Base-by-base conservation (phyloP, 1,139 yeast genomes). In the Protomyces gravidus region DNA sequence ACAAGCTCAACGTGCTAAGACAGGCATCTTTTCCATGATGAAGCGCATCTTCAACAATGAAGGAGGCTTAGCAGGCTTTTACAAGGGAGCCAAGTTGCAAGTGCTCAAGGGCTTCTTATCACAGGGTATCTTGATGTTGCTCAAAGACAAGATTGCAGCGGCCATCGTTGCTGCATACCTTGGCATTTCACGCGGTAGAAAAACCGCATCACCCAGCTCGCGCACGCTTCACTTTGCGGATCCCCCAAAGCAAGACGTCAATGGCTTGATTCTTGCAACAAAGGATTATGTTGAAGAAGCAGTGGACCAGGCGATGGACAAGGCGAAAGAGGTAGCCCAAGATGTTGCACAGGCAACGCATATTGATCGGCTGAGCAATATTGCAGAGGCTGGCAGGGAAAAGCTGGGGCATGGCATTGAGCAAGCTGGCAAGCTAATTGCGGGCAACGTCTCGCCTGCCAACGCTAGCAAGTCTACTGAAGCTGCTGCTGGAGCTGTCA, bases 1-100 rank as follows among this genome's bases (percentile, higher is more conserved):
- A 65, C 95, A 87, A 70, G 83, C 84, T 4, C 25, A 39, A n/a
- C 47, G 59, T 5, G 53, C 45, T 33, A 55, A 55, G 42, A 19
- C 25, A 0, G 26, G 53, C 28, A 17, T 49, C n/a, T 39, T 50
- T 45, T 30, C 48, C 25, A 28, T 55, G 40, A 27, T 55, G 32
- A 39, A 42, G 42, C 26, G 30, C 11, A 49, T 55, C 53, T 42
- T 55, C 45, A 45, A 45, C 28, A 40, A 42, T 15, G 53, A 49
- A 46, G 48, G 30, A 15, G 59, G 59, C 23, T 48, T 55, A 15
- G 53, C 42, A 3, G 59, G 59, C 17, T 36, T 55, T 26, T 55
- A 55, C 36, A 45, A 55, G 13, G 59, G 59, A 11, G 59, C 49
- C 23, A 15, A 23, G 45, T 45, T 53, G 21, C 59, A 55, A 42